A percentile compares a stretch with the other conserved stretches of the same genome.
phyloP scores from a whole-genome alignment of 2,329 filamentous ascomycete genomes.

The Orbilia javanica region DNA sequence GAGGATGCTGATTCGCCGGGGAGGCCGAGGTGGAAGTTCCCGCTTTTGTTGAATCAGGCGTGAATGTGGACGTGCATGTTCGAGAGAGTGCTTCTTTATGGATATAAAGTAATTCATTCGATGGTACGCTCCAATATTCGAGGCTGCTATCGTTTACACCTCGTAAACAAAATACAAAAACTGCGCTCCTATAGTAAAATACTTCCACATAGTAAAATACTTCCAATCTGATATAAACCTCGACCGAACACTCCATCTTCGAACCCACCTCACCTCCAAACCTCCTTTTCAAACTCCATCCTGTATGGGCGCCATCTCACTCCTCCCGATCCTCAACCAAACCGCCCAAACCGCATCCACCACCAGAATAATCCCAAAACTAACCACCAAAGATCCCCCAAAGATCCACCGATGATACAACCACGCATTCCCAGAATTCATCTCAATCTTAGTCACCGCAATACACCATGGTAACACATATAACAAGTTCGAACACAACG shows the following conservation, averaged over 20 bases:
- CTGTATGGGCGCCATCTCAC: constrained; percentile 63
- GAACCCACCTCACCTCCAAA: neutral
- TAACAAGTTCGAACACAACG: constrained; percentile 74
- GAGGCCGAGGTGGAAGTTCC: neutral
- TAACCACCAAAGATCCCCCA: constrained; percentile 77
- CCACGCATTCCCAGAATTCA: constrained; percentile 73
- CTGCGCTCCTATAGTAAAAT: no score
- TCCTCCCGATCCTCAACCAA: constrained; percentile 67
- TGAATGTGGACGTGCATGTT: neutral
- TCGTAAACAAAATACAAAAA: no score
- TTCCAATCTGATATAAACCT: neutral
- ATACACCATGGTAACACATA: constrained; percentile 80
- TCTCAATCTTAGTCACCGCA: constrained; percentile 69
- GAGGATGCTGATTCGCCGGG: neutral
- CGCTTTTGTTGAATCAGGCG: neutral
- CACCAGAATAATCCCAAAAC: constrained; percentile 71
- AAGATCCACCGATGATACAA: constrained; percentile 76
- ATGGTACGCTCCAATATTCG: no score
- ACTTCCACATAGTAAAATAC: neutral
- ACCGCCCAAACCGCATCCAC: constrained; percentile 70
- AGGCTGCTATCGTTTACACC: no score
- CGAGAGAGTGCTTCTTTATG: neutral
- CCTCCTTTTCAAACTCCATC: constrained; percentile 13
- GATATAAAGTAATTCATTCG: neutral
- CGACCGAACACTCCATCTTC: neutral